phyloP scores from a whole-genome alignment of 78 protist species.

The Emiliania huxleyi region DNA sequence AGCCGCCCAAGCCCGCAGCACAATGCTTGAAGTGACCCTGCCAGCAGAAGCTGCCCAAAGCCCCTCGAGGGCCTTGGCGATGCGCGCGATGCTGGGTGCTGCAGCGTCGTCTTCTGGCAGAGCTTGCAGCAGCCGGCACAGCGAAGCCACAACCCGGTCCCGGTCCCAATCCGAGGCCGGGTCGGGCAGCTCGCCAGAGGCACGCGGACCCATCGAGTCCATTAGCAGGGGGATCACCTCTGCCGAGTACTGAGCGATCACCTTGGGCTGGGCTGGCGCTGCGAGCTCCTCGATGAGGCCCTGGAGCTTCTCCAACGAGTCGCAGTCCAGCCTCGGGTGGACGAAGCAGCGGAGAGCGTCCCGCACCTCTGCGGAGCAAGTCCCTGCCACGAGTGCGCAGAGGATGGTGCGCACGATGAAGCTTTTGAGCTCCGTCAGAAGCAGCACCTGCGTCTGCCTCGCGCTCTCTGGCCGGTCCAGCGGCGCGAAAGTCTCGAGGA shows the following conservation, averaged over 20 bases:
- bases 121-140: neutral
- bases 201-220: neutral
- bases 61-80: neutral
- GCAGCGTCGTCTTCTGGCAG: neutral
- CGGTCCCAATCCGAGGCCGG: too few species aligned
- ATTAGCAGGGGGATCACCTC: neutral
- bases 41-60: neutral
- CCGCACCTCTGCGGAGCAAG: too few species aligned
- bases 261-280: neutral
- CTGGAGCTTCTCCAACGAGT: neutral
- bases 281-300: neutral
- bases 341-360: too few species aligned
- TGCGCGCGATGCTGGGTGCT: neutral
- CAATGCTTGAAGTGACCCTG: too few species aligned
- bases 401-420: too few species aligned
- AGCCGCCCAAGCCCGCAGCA: too few species aligned
- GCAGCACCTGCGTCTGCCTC: neutral
- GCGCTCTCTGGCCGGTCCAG: neutral
- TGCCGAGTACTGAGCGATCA: neutral
- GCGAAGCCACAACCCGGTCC: neutral
- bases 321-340: too few species aligned
- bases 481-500: neutral
- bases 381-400: too few species aligned
- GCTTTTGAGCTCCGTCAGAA: neutral
- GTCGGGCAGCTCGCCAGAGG: too few species aligned